Conservation (phyloP, 805 yeast species). For the Barnettozyma californica region DNA sequence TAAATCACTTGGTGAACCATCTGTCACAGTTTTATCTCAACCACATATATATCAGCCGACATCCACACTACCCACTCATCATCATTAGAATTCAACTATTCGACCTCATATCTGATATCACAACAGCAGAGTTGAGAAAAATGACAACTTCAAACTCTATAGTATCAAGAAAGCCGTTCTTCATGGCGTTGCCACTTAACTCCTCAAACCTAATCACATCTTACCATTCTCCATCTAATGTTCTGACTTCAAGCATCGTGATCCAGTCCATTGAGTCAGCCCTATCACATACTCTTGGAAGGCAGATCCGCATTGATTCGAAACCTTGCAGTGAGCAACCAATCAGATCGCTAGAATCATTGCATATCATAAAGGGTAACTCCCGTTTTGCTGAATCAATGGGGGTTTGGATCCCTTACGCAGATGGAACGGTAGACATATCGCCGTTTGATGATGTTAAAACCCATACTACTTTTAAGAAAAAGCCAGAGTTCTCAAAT, state of each 20-base stretch:
- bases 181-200: slow-evolving; percentile 60
- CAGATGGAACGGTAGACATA: slow-evolving; percentile 59
- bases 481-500: slow-evolving; percentile 5
- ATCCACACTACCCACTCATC: slow-evolving; percentile 55
- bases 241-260: slow-evolving; percentile 46
- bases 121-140: slow-evolving; percentile 2
- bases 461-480: slow-evolving; percentile 35
- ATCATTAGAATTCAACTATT: slow-evolving; percentile 65
- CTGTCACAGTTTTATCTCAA: slow-evolving; percentile 49
- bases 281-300: slow-evolving; percentile 37
- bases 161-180: slow-evolving; percentile 54
- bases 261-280: slow-evolving; percentile 56
- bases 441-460: slow-evolving; percentile 50
- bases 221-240: slow-evolving; percentile 25
- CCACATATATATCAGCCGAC: slow-evolving; percentile 63
- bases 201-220: slow-evolving; percentile 52
- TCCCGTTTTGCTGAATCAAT: slow-evolving; percentile 57
- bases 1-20: slow-evolving; percentile 41
- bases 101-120: slow-evolving; percentile 37
- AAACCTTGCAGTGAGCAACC: slow-evolving; percentile 22
- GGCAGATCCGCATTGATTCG: slow-evolving; percentile 33
- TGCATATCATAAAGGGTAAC: slow-evolving; percentile 54
- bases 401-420: slow-evolving; percentile 73
- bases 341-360: slow-evolving; percentile 45
- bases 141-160: slow-evolving; percentile 34